Conservation (phyloP, 2,329 filamentous ascomycete genomes). For the Arthroderma sp. region DNA sequence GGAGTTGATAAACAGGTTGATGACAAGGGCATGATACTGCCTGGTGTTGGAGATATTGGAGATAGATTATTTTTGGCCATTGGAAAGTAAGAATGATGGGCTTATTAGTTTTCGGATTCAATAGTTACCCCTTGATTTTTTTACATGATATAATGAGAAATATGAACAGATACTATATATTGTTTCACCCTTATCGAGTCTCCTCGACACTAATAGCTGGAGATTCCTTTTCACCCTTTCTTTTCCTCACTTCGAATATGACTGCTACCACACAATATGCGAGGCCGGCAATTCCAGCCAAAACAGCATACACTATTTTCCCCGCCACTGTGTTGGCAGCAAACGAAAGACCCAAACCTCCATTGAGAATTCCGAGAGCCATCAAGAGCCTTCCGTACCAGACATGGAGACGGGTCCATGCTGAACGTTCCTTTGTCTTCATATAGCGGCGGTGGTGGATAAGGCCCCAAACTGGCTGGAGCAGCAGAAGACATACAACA, state of each 20-base stretch:
- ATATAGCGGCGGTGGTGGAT: slow-evolving; percentile 18
- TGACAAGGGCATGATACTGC: slow-evolving; percentile 75
- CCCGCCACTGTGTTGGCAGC: slow-evolving; percentile 26
- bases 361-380: slow-evolving; percentile 42
- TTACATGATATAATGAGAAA: no score
- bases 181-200: no score
- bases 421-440: slow-evolving; percentile 6
- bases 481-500: slow-evolving; percentile 16
- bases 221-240: no score
- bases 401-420: slow-evolving; percentile 29
- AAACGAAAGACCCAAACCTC: slow-evolving; percentile 39
- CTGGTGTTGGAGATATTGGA: slow-evolving; percentile 79
- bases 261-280: not conserved
- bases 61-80: slow-evolving; percentile 81
- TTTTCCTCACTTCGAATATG: no score
- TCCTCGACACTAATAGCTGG: no score
- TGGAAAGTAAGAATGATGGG: slow-evolving; percentile 48
- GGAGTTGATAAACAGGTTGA: slow-evolving; percentile 63
- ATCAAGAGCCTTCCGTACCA: slow-evolving; percentile 42
- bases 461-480: slow-evolving; percentile 19
- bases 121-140: no score
- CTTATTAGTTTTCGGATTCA: not conserved
- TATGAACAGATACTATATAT: no score
- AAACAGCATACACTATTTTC: slow-evolving; percentile 36
- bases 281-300: slow-evolving; percentile 34